phyloP scores from a whole-genome alignment of 495 filamentous ascomycete genomes.

The Pseudomonodictys pantanalensis region DNA sequence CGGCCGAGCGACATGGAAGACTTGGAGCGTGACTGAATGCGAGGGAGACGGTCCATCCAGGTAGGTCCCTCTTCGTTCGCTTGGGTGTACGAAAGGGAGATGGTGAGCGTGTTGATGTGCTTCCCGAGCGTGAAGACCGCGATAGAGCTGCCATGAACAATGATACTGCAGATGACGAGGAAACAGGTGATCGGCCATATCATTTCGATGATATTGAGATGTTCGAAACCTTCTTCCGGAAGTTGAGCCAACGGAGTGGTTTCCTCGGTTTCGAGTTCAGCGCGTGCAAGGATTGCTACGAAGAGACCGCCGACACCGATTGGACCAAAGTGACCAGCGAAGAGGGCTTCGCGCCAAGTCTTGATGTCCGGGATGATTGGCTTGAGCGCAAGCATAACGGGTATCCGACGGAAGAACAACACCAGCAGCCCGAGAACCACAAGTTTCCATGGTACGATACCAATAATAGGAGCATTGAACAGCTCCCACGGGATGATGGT shows the following conservation, averaged over 20 bases:
- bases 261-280: slow-evolving; percentile 72
- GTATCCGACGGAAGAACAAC: slow-evolving; percentile 93
- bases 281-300: slow-evolving; percentile 84
- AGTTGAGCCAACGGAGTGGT: slow-evolving; percentile 68
- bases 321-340: slow-evolving; percentile 97
- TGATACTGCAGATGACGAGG: slow-evolving; percentile 87
- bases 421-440: slow-evolving; percentile 87
- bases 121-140: slow-evolving; percentile 98
- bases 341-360: slow-evolving; percentile 96
- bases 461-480: slow-evolving; percentile 67
- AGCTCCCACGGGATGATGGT: slow-evolving; percentile 93
- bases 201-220: slow-evolving; percentile 69
- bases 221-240: slow-evolving; percentile 49
- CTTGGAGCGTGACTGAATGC: slow-evolving; percentile 81
- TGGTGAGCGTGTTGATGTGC: slow-evolving; percentile 92
- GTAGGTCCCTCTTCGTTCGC: slow-evolving; percentile 83
- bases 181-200: slow-evolving; percentile 98
- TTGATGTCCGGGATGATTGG: slow-evolving; percentile 95
- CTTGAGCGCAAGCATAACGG: slow-evolving; percentile 89
- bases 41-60: slow-evolving; percentile 93
- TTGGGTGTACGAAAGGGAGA: slow-evolving; percentile 92
- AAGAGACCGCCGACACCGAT: slow-evolving; percentile 98
- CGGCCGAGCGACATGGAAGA: slow-evolving; percentile 78
- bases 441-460: slow-evolving; percentile 80
- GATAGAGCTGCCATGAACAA: slow-evolving; percentile 96